Evolutionary conservation across 2,329 filamentous ascomycete genomes (phyloP), one percentile per base, ranked within the genome.

Genomic region (Botrytis porri): DNA sequence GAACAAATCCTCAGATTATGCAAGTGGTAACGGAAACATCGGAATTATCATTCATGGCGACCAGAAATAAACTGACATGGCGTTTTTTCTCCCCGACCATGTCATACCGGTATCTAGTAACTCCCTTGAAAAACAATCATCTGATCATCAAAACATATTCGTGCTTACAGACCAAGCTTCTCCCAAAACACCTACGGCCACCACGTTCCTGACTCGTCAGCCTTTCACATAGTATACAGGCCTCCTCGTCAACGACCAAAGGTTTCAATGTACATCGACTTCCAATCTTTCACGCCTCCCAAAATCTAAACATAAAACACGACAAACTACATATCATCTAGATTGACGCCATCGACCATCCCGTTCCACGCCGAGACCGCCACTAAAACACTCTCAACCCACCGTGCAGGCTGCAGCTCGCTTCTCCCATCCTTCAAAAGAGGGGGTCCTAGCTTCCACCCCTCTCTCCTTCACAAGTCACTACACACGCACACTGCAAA

Each of bases 391-490:
- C 29, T 62, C 63, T 35, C 16, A 54, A 29, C 51, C 29, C 51
- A 51, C 48, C 22, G 48, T 43, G 37, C 59, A 22, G 45, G 45
- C 45, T 48, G 45, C 45, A 62, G 60, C 22, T 70, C 67, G 67
- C 67, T 70, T 70, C 54, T n/a, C 67, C 16, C 32, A 45, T 48
- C 39, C 29, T 45, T 69, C 22, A 16, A 59, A 69, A 43, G 66
- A 43, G 66, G 66, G 32, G 65, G 51, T 29, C 20, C 51, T 57
- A 57, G 66, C 37, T 69, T 39, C 54, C 43, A 65, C 29, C 41
- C 66, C 37, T 69, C 67, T 39, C 29, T 32, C 41, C n/a, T n/a
- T 69, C 66, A n/a, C n/a, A n/a, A n/a, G n/a, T 54, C 41, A 65
- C 41, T 43, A 10, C n/a, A 62, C 39, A 39, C 39, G 39, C 25